Base-by-base conservation (phyloP, 176 grass and related monocot species). In the Carex kokanica region DNA sequence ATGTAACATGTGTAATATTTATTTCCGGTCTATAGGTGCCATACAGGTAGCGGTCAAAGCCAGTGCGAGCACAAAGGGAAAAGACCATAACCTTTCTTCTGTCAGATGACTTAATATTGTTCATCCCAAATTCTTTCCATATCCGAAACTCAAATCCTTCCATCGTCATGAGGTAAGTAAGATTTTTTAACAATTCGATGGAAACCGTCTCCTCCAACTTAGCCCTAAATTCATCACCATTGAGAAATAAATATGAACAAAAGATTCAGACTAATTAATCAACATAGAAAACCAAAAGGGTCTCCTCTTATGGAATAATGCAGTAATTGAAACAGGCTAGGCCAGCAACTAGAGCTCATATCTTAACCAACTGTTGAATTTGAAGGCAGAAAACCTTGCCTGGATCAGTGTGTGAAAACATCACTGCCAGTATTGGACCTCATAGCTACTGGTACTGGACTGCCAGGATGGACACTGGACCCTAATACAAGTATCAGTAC, bases 81-180 rank as follows among this genome's bases (percentile, higher is more conserved):
- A 16, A 21, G 25, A 55, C 56, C 7, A 60, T 78, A 84, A 97
- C 94, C 94, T 93, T 89, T 92, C 75, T 80, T 86, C 89, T 86
- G 15, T 97, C 94, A 8, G 59, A 83, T 23, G 64, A 12, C 57
- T 72, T 57, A 55, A 90, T 54, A 74, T 16, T 64, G 20, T 80
- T 21, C 5, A 7, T 16, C 2, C 90, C 90, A 86, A 92, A 78
- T 88, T 52, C 81, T 20, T 79, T 61, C 94, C 90, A 97, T 36
- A 97, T 91, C 40, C 74, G 56, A 11, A 24, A 81, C 80, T 97
- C 94, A 16, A 94, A 97, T n/a, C 3, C 36, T 74, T 64, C 75
- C 90, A 94, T 92, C 47, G 72, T 24, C 9, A 90, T 52, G 29
- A n/a, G n/a, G n/a, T 36, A 81, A 15, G 92, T 70, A 20, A 97